Evolutionary conservation across 192 early-diverging fungal species (phyloP), one percentile per base, ranked within the genome.

Genomic region (Entomortierella beljakovae): DNA sequence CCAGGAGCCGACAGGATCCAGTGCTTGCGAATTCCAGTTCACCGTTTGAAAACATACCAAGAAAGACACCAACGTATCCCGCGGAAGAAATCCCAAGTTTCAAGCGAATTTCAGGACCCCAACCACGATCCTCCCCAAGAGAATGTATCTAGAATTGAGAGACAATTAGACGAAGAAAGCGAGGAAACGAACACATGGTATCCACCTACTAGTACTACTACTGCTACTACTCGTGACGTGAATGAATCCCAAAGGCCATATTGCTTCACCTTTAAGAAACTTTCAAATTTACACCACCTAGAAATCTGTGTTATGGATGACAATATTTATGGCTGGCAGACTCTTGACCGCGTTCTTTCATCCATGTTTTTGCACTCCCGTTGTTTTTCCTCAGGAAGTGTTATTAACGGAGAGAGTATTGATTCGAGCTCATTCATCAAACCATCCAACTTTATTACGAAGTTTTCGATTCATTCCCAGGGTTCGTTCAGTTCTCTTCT

Each of bases 11-110:
- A 62, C n/a, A 62, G 61, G 25, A 64, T 71, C 23, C 37, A 34
- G 22, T n/a, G 60, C 11, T 25, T 71, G n/a, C 55, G 70, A 37
- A 71, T 71, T 46, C 70, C 70, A 6, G 64, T 57, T 16, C 60
- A 50, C 38, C 70, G 70, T 6, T 20, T 71, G 61, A 54, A 61
- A 46, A 61, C 60, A 5, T 71, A 54, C 23, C 70, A 63, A 50
- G 53, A 50, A 4, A n/a, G 61, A 40, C 60, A 57, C 8, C 61
- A 71, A 33, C 70, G 70, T 8, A 55, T 34, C 23, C 61, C 61
- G 15, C 46, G 61, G 11, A 9, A 23, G n/a, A n/a, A n/a, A n/a
- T n/a, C n/a, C n/a, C n/a, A n/a, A n/a, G n/a, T n/a, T n/a, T n/a
- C n/a, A n/a, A n/a, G n/a, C n/a, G n/a, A n/a, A n/a, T n/a, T n/a